These are phyloP conservation scores for Antarctomyces pellizariae DNA, from an alignment of 495 filamentous ascomycete species.

Conservation along the genomic window DNA sequence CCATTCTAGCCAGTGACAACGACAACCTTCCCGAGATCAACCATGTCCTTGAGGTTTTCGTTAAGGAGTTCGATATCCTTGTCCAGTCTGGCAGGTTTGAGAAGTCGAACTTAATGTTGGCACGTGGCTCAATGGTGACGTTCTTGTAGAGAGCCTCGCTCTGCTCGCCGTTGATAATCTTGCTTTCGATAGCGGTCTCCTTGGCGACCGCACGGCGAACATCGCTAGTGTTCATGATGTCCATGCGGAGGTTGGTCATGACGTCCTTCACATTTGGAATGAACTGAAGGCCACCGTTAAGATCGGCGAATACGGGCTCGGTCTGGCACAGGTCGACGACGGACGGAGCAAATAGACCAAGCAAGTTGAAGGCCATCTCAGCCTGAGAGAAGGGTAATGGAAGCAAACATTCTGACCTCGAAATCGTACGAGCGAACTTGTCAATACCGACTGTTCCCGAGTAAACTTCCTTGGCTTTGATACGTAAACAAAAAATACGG, in stretches of 20 bases:
- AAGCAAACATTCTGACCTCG: no score
- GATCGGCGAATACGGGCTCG: conserved; percentile 54
- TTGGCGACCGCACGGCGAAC: conserved; percentile 51
- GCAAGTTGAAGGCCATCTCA: conserved; percentile 64
- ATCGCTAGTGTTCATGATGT: conserved; percentile 50
- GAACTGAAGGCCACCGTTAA: conserved; percentile 58
- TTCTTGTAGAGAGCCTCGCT: conserved; percentile 49
- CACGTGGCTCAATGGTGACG: conserved; percentile 44
- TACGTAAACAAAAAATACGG: no score
- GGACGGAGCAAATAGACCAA: conserved; percentile 52
- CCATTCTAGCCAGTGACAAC: conserved; percentile 39
- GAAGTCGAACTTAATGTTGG: conserved; percentile 57
- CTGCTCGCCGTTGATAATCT: conserved; percentile 51
- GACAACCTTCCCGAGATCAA: conserved; percentile 56
- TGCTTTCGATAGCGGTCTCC: conserved; percentile 58
- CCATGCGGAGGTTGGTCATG: conserved; percentile 44
- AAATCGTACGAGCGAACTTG: no score
- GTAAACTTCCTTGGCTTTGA: no score
- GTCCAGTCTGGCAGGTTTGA: conserved; percentile 46
- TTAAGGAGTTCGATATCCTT: conserved; percentile 45
- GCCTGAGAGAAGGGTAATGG: conserved; percentile 66
- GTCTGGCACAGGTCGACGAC: conserved; percentile 56
- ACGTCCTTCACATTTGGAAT: conserved; percentile 53
- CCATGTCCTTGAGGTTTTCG: conserved; percentile 47
- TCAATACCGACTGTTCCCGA: no score